Base-by-base conservation (phyloP, 768 basidiomycete genomes). In the Russula virescens region DNA sequence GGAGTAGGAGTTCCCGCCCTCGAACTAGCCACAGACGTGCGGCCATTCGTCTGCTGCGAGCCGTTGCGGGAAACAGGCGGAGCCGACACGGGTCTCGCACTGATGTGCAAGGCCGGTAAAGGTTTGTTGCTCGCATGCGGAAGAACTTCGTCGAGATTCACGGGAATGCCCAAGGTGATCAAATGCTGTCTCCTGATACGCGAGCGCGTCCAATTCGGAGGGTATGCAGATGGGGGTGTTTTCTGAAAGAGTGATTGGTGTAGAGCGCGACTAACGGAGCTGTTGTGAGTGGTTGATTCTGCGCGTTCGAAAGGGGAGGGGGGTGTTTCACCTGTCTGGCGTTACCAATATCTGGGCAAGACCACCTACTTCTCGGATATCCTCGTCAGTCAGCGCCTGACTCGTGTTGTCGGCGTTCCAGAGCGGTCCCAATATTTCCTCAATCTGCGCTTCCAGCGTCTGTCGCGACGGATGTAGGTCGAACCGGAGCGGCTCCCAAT, bases 121-220 rank as follows among this genome's bases (percentile, higher is more conserved):
- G 82, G 76, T 69, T 84, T 87, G 48, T 81, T 80, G 62, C 78
- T 82, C 9, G 81, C 78, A 51, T 81, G 83, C 2, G 90, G 89
- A 45, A 91, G 77, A 9, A 96, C 86, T 76, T 98, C 95, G 71
- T 98, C 95, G 7, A 98, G 79, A 71, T 98, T 98, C 56, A 98
- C 91, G 4, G 95, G 95, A 50, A 98, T 87, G 25, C 95, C 95
- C 26, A 98, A 83, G 14, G 91, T 76, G 63, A 96, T 96, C 52
- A 98, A 79, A 69, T 97, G 92, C 70, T 94, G 92, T 52, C 94
- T 79, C 60, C 95, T 84, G 71, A 93, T 94, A 48, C 90, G 84
- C 60, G 94, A 96, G 51, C 93, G 87, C 55, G 86, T 94, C 95
- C 95, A 98, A 69, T 91, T 95, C 57, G 93, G 86, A n/a, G 91